A percentile compares a stretch with the other conserved stretches of the same genome.
Conservation (phyloP, 495 filamentous ascomycete genomes). For the Neurospora sp. region DNA sequence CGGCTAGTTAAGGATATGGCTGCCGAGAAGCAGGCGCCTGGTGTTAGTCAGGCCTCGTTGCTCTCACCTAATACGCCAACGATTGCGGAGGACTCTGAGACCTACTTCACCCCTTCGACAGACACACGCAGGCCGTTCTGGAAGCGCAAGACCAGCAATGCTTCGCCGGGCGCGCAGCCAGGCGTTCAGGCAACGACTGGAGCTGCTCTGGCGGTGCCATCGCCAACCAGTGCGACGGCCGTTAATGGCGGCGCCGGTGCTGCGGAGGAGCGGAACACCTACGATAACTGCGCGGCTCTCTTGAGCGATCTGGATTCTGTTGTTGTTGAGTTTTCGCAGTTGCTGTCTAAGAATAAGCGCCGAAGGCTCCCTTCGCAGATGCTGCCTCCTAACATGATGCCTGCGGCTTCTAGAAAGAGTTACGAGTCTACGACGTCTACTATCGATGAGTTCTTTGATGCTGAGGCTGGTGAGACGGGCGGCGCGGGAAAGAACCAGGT, state of each 20-base stretch:
- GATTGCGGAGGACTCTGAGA: conserved; percentile 32
- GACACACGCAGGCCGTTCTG: conserved; percentile 60
- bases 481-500: conserved; percentile 46
- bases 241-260: conserved; percentile 15
- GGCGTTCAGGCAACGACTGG: conserved; percentile 33
- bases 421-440: conserved; percentile 60
- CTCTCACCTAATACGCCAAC: conserved; percentile 31
- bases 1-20: conserved; percentile 75
- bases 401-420: conserved; percentile 55
- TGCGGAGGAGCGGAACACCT: conserved; percentile 44
- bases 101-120: conserved; percentile 31
- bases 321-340: conserved; percentile 65
- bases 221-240: conserved; percentile 30
- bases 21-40: conserved; percentile 40
- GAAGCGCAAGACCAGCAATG: conserved; percentile 69
- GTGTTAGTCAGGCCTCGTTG: conserved; percentile 18
- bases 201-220: conserved; percentile 51
- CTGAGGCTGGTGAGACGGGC: conserved; percentile 54
- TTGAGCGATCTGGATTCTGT: conserved; percentile 74
- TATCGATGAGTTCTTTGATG: conserved; percentile 90
- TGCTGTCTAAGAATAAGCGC: conserved; percentile 69
- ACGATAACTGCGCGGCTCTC: conserved; percentile 70
- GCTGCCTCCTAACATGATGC: conserved; percentile 4
- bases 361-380: conserved; percentile 48
- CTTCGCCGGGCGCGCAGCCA: conserved; percentile 26